A percentile compares a stretch with the other conserved stretches of the same genome.
phyloP scores from a whole-genome alignment of 352 stramenopile species.

The Globisporangium heterothallicum region DNA sequence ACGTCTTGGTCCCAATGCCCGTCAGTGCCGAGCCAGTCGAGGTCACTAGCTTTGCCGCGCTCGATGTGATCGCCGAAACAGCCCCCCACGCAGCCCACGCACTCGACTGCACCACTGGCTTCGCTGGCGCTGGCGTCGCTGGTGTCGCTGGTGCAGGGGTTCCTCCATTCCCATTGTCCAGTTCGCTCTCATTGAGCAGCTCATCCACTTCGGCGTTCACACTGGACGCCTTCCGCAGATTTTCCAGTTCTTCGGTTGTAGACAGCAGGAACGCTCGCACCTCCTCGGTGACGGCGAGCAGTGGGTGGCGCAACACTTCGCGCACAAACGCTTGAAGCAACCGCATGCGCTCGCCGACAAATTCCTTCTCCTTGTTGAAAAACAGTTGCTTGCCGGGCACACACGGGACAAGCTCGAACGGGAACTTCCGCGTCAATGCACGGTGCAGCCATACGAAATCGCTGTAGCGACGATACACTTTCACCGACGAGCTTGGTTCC shows the following conservation, averaged over 20 bases:
- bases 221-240: slow-evolving; percentile 42
- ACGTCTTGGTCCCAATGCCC: slow-evolving; percentile 29
- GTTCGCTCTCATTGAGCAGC: slow-evolving; percentile 24
- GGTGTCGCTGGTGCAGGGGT: slow-evolving; percentile 15
- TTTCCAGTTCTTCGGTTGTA: slow-evolving; percentile 79
- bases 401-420: slow-evolving; percentile 68
- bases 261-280: slow-evolving; percentile 70
- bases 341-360: slow-evolving; percentile 81
- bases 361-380: slow-evolving; percentile 83
- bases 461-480: slow-evolving; percentile 82
- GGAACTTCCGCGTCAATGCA: slow-evolving; percentile 59
- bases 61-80: slow-evolving; percentile 64
- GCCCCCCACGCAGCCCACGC: slow-evolving; percentile 69
- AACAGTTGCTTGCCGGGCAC: slow-evolving; percentile 76
- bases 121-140: slow-evolving; percentile 6
- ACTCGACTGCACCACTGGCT: slow-evolving; percentile 18
- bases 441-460: slow-evolving; percentile 83
- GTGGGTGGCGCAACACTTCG: slow-evolving; percentile 59
- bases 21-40: slow-evolving; percentile 54
- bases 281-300: slow-evolving; percentile 62
- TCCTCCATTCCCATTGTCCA: slow-evolving; percentile 11
- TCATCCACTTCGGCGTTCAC: slow-evolving; percentile 42
- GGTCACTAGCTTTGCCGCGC: slow-evolving; percentile 70
- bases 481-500: slow-evolving; percentile 67
- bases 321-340: slow-evolving; percentile 75